Percentiles rank a stretch among this genome's conserved stretches.
These are phyloP conservation scores for Zymoseptoria ardabiliae DNA, from an alignment of 2,329 filamentous ascomycete genomes.

Conservation along the genomic window DNA sequence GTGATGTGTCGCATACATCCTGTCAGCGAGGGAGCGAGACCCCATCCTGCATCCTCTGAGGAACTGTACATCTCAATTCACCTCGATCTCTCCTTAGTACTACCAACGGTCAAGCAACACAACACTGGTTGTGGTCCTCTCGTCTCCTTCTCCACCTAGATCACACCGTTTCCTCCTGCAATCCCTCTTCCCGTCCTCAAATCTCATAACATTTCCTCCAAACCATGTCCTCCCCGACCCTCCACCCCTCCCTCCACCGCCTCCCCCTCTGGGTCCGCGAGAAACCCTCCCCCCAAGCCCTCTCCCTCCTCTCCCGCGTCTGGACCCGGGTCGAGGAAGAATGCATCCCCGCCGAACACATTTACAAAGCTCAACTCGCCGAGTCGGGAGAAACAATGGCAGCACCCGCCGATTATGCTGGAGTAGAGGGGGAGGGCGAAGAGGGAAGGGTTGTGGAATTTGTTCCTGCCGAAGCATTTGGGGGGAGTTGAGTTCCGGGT, in stretches of 20 bases:
- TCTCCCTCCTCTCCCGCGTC: conserved; percentile 17
- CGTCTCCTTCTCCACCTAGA: too few species aligned
- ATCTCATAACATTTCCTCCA: not conserved
- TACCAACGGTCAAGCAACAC: not conserved
- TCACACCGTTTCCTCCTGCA: too few species aligned
- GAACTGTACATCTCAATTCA: too few species aligned
- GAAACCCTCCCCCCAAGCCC: conserved; percentile 19
- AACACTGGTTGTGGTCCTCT: too few species aligned
- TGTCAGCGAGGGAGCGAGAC: not conserved
- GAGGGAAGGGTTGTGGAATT: conserved; percentile 17
- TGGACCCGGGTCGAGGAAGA: conserved; percentile 20
- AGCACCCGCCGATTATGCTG: conserved; percentile 14
- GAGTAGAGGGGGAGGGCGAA: conserved; percentile 17
- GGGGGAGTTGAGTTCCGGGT: conserved; percentile 33
- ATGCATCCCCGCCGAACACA: conserved; percentile 19
- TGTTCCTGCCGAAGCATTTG: conserved; percentile 23
- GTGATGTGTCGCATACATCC: not conserved
- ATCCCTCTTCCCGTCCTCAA: too few species aligned
- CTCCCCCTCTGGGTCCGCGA: conserved; percentile 19
- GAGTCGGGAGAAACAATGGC: conserved; percentile 14
- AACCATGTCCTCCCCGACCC: not conserved
- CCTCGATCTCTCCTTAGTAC: too few species aligned
- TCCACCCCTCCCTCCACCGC: conserved; percentile 15
- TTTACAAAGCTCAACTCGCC: conserved; percentile 17
- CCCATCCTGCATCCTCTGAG: too few species aligned